Evolutionary conservation across 108 stramenopile species (phyloP), one percentile per base, ranked within the genome.

Genomic region (Epipyxis sp.): DNA sequence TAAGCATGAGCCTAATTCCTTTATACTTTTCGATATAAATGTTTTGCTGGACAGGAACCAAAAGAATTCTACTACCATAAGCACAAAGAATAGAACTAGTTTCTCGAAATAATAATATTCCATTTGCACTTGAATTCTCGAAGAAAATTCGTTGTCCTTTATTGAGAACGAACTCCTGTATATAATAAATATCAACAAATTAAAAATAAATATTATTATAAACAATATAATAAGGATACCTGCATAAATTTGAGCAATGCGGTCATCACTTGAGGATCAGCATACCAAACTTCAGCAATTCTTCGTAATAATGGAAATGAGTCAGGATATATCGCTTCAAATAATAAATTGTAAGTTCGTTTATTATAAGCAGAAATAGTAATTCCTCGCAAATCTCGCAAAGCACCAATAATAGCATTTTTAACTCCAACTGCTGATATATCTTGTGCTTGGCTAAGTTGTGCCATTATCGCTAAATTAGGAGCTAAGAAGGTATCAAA

Each of bases 131-230:
- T 80, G 92, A 94, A 80, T 95, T 92, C 80, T 95, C 95, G 80
- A 98, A 98, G 78, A 93, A 94, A 42, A 98, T 94, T 76, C 97
- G 91, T 77, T 95, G 94, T 2, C 92, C 95, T 80, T 95, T 95
- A 89, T 98, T 98, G 88, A 92, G 89, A 65, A 93, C 94, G 80
- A 98, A 95, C 81, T 98, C 97, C 50, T 94, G 90, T n/a, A n/a
- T n/a, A n/a, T n/a, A n/a, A n/a, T n/a, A n/a, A n/a, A n/a, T n/a
- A n/a, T n/a, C n/a, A n/a, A n/a, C n/a, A n/a, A n/a, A n/a, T n/a
- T n/a, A n/a, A n/a, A n/a, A n/a, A n/a, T n/a, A n/a, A n/a, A n/a
- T n/a, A n/a, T n/a, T n/a, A n/a, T n/a, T n/a, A n/a, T n/a, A n/a
- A n/a, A n/a, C n/a, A n/a, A n/a, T n/a, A n/a, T n/a, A n/a, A n/a